Percentiles rank a stretch among this genome's conserved stretches.
Conservation (phyloP, 768 basidiomycete genomes). For the Guyanaporus albipodus region DNA sequence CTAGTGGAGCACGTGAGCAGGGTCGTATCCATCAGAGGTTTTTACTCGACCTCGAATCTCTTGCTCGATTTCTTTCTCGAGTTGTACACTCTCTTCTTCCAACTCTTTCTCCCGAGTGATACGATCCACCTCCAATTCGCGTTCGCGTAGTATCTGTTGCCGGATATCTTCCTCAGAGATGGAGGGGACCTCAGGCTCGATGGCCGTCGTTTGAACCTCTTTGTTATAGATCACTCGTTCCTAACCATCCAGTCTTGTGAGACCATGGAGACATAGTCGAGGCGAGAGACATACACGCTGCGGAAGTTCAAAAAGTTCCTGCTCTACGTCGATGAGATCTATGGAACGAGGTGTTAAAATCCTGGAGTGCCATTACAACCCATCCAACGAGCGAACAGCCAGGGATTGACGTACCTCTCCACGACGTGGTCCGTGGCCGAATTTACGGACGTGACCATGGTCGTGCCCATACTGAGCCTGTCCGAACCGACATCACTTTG, state of each 20-base stretch:
- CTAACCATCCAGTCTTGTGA: constrained; percentile 32
- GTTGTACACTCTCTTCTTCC: constrained; percentile 77
- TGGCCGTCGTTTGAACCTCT: constrained; percentile 72
- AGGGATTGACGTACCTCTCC: constrained; percentile 51
- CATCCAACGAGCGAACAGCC: not conserved
- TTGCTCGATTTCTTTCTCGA: constrained; percentile 83
- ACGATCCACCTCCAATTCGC: constrained; percentile 67
- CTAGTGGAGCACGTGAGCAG: constrained; percentile 36
- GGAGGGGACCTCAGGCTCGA: constrained; percentile 50
- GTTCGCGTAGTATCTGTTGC: constrained; percentile 56
- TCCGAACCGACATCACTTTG: constrained; percentile 64
- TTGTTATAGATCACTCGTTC: constrained; percentile 83
- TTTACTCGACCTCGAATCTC: constrained; percentile 67
- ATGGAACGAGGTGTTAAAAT: constrained; percentile 60
- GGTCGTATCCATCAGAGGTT: not conserved
- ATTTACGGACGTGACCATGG: constrained; percentile 38
- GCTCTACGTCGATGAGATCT: constrained; percentile 84
- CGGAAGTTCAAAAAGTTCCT: constrained; percentile 87
- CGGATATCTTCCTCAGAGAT: constrained; percentile 71
- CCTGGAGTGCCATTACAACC: constrained; percentile 33
- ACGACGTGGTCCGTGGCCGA: constrained; percentile 60
- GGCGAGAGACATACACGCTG: constrained; percentile 55
- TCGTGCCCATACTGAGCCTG: constrained; percentile 40
- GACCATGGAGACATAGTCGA: not conserved
- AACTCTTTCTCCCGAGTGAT: constrained; percentile 69